Evolutionary conservation across 164 flowering plant genomes (phyloP), one percentile per base, ranked within the genome.

Genomic region (Tinospora cordifolia): DNA sequence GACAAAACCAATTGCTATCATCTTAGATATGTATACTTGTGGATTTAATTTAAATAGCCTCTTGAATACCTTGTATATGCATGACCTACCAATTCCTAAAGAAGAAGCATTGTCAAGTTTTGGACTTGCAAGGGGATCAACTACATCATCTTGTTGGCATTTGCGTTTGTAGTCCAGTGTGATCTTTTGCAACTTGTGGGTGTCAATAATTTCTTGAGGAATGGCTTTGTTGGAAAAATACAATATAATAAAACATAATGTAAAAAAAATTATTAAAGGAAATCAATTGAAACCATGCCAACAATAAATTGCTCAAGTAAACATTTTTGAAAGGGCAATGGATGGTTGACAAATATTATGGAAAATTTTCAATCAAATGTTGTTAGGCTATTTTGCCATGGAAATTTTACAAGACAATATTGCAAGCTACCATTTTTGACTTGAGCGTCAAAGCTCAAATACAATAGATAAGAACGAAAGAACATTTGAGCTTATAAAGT

Each of bases 121-220:
- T 25, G 75, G 71, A 49, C 86, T 86, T 6, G 96, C 87, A 67
- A 94, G 90, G 69, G 98, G 90, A 76, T 94, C 98, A 17, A 94
- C 97, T 2, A 84, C 44, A 75, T 90, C 92, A 66, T 89, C 86
- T 1, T 84, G 96, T 77, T 89, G 99, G 81, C 98, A 94, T 76
- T 92, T 98, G 60, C 91, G 78, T 69, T 96, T 79, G 77, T 94
- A 92, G 65, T 90, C 98, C 36, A 94, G 68, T 46, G 97, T 92
- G 73, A 94, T 90, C 34, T 85, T 87, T 74, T 87, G 83, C 67
- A 92, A 83, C 79, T 92, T 96, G 73, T 90, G 88, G 24, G 86
- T 84, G 65, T 92, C 92, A 38, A 92, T 83, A 63, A 88, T 77
- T 71, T 90, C 93, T 82, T 94, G 91, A 68, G 99, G 99, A 54